Base-by-base conservation (phyloP, 2,329 filamentous ascomycete genomes). In the Aspergillus fructus region DNA sequence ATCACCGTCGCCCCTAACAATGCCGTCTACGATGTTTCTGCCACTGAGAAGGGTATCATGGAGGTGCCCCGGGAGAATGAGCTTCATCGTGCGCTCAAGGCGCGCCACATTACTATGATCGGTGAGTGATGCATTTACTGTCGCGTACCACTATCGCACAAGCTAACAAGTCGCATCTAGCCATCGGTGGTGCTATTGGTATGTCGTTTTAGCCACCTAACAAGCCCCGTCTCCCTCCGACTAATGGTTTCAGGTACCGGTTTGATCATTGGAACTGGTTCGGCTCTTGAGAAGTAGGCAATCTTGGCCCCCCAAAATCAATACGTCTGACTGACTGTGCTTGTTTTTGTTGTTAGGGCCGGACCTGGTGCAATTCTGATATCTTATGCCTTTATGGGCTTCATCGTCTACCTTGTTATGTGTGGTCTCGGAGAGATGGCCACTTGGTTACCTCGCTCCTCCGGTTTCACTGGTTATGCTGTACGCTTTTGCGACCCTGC, bases 401-500 rank as follows among this genome's bases (percentile, higher is more conserved):
- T 78, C 49, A 68, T 94, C 59, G 90, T 93, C 63, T 94, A 87
- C 74, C 77, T 91, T 42, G 90, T 94, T 64, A 92, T 94, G 89
- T 87, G 86, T 57, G 87, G 85, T 56, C 84, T 94, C 4, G 90
- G 90, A 61, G 90, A 93, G 74, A 94, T 94, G 89, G 89, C 90
- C 8, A 84, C 90, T 52, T 94, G 89, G 89, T 74, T 94, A 34
- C 90, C 90, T 50, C 81, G 92, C 66, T 84, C 85, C 54, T 85
- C 88, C 70, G 90, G 90, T 64, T 96, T 94, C 74, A 89, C 89
- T 59, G 89, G 89, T 67, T 94, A 93, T 69, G 89, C 90, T 23
- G 83, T 86, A 59, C 83, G 90, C 48, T 94, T 91, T 77, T 89
- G 86, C 67, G 89, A 94, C 66, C 89, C 89, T 53, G 89, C 89